Conservation (phyloP, 2,329 filamentous ascomycete species). For the Lecanoromycetidae sp. region DNA sequence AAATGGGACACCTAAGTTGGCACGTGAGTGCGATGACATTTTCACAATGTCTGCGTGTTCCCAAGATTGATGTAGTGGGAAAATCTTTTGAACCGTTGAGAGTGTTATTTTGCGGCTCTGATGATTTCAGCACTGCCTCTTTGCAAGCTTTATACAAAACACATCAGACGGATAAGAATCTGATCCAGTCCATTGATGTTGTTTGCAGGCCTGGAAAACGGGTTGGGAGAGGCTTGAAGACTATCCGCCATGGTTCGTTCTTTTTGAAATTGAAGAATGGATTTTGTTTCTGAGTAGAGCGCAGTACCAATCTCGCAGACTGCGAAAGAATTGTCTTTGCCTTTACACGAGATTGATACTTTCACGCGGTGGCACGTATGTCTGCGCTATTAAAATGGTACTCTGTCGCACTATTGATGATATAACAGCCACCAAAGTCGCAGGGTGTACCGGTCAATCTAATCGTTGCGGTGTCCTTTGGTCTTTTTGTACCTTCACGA, state of each 20-base stretch:
- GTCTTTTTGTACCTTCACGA: conserved; percentile 69
- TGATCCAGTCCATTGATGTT: conserved; percentile 71
- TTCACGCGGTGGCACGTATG: conserved; percentile 70
- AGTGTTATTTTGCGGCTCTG: conserved; percentile 90
- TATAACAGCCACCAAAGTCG: conserved; percentile 41
- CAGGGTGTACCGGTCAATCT: conserved; percentile 50
- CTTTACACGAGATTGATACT: conserved; percentile 63
- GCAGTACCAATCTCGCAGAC: conserved; percentile 61
- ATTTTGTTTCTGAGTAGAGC: background rate
- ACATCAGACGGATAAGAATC: conserved; percentile 37
- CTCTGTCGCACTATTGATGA: background rate
- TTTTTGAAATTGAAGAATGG: background rate
- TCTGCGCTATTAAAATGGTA: conserved; percentile 18
- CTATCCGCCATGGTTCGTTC: conserved; percentile 48
- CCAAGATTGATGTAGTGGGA: background rate
- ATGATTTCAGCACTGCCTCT: conserved; percentile 74
- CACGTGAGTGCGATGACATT: too few relatives aligned
- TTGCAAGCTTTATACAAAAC: conserved; percentile 57
- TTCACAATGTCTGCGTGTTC: too few relatives aligned
- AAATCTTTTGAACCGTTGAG: conserved; percentile 36
- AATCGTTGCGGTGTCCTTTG: conserved; percentile 87
- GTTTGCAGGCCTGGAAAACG: conserved; percentile 68
- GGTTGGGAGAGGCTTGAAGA: conserved; percentile 62
- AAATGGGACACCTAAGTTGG: too few relatives aligned
- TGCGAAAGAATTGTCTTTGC: conserved; percentile 52